These are phyloP conservation scores for Lentinus tigrinus DNA, from an alignment of 768 basidiomycete genomes.

Conservation along the genomic window DNA sequence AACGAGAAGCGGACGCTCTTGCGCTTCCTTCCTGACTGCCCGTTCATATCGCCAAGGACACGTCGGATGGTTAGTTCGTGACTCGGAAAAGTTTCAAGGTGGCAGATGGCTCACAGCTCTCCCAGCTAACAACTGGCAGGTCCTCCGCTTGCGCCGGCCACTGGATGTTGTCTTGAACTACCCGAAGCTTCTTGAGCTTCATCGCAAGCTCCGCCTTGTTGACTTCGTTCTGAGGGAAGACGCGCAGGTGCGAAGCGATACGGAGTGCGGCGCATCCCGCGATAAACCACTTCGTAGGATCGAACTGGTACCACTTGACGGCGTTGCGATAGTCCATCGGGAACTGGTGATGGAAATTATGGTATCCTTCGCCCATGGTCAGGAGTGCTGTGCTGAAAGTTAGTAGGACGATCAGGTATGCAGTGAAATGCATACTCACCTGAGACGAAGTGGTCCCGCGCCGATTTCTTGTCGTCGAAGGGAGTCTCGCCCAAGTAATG, in stretches of 20 bases:
- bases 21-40: conserved; percentile 66
- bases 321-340: conserved; percentile 57
- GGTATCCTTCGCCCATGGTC: conserved; percentile 80
- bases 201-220: conserved; percentile 79
- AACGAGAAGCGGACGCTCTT: conserved; percentile 63
- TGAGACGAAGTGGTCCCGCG: conserved; percentile 49
- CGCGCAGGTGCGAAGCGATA: conserved; percentile 74
- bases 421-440: neutral
- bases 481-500: conserved; percentile 58
- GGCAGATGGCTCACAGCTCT: conserved; percentile 75
- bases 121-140: conserved; percentile 80
- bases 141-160: conserved; percentile 62
- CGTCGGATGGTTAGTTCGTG: neutral
- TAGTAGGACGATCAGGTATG: neutral
- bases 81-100: neutral
- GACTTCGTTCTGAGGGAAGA: conserved; percentile 89
- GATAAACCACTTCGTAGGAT: conserved; percentile 83
- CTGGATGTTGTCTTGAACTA: conserved; percentile 54
- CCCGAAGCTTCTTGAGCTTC: conserved; percentile 73
- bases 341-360: conserved; percentile 72
- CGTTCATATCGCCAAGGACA: neutral
- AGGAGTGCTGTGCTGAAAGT: conserved; percentile 28
- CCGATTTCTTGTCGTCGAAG: conserved; percentile 56
- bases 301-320: conserved; percentile 65
- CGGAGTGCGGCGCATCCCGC: conserved; percentile 59